These are phyloP conservation scores for Phialophora verrucosa DNA, from an alignment of 2,329 filamentous ascomycete species.

Conservation along the genomic window DNA sequence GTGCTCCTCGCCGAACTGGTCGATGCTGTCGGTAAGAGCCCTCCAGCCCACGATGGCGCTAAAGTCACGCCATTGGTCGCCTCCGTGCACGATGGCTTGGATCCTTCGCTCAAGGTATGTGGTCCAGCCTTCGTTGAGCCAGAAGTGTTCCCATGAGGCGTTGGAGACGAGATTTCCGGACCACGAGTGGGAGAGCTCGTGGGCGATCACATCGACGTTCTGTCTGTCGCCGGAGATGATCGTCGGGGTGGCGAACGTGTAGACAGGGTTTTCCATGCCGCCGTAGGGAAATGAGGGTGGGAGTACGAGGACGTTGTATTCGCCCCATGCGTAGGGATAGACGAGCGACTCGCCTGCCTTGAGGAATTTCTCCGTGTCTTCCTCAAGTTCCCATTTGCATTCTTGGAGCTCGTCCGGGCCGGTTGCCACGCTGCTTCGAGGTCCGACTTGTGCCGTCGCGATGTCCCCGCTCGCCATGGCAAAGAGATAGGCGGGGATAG, in stretches of 20 bases:
- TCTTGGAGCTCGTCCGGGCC: conserved; percentile 83
- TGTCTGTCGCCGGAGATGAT: conserved; percentile 89
- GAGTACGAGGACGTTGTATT: conserved; percentile 91
- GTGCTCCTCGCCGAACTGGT: conserved; percentile 79
- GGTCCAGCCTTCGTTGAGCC: conserved; percentile 84
- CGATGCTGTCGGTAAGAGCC: conserved; percentile 79
- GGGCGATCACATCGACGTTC: conserved; percentile 95
- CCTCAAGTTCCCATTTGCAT: conserved; percentile 89
- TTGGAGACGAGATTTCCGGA: conserved; percentile 75
- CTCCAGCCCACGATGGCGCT: conserved; percentile 97
- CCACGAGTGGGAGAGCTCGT: conserved; percentile 79
- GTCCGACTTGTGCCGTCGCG: conserved; percentile 81
- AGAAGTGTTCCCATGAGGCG: conserved; percentile 60
- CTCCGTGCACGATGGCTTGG: conserved; percentile 74
- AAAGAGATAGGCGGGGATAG: conserved; percentile 93
- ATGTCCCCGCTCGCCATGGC: conserved; percentile 85
- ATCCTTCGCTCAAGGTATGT: conserved; percentile 91
- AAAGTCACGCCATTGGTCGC: conserved; percentile 83
- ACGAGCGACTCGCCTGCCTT: conserved; percentile 79
- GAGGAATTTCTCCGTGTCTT: conserved; percentile 90
- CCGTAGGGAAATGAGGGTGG: conserved; percentile 91
- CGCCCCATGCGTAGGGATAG: conserved; percentile 90
- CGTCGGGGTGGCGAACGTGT: conserved; percentile 93
- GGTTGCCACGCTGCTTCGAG: conserved; percentile 81
- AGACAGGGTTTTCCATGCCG: conserved; percentile 91